phyloP scores from a whole-genome alignment of 768 basidiomycete species.

The Mycena sanguinolenta region DNA sequence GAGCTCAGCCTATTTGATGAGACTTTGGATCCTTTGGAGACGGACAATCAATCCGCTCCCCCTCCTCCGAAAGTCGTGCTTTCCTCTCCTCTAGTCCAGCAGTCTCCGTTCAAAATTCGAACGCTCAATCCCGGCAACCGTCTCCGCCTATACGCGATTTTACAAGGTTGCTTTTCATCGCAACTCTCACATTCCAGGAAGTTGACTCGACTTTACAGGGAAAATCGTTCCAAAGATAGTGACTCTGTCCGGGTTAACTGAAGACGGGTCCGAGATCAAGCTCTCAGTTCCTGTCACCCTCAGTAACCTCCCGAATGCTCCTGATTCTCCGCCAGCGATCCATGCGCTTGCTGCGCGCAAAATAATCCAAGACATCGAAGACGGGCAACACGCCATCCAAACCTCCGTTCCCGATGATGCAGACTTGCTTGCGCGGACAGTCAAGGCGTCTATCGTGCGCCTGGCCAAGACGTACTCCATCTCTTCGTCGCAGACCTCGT shows the following conservation, averaged over 20 bases:
- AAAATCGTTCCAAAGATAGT: slow-evolving; percentile 29
- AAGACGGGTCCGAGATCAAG: slow-evolving; percentile 26
- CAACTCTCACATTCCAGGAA: too few relatives aligned
- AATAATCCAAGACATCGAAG: slow-evolving; percentile 36
- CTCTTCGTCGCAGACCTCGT: slow-evolving; percentile 34
- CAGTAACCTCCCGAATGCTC: slow-evolving; percentile 31
- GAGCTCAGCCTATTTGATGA: slow-evolving; percentile 32
- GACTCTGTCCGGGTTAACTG: slow-evolving; percentile 24
- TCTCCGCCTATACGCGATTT: slow-evolving; percentile 29
- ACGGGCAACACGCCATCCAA: slow-evolving; percentile 27
- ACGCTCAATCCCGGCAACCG: slow-evolving; percentile 29
- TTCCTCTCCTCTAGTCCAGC: slow-evolving; percentile 27
- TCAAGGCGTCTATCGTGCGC: slow-evolving; percentile 32
- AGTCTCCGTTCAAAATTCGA: slow-evolving; percentile 33
- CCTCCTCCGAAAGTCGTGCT: slow-evolving; percentile 18
- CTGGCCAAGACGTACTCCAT: slow-evolving; percentile 38
- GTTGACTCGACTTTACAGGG: not conserved
- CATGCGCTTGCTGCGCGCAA: slow-evolving; percentile 35
- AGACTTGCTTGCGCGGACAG: slow-evolving; percentile 15
- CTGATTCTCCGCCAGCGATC: slow-evolving; percentile 24
- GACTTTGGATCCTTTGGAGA: slow-evolving; percentile 6
- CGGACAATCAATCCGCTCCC: slow-evolving; percentile 16
- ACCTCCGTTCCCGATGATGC: slow-evolving; percentile 12
- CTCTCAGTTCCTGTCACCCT: slow-evolving; percentile 30
- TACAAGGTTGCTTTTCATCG: slow-evolving; percentile 30